Conservation (phyloP, 1,139 yeast species). For the Candida pseudocylindracea region DNA sequence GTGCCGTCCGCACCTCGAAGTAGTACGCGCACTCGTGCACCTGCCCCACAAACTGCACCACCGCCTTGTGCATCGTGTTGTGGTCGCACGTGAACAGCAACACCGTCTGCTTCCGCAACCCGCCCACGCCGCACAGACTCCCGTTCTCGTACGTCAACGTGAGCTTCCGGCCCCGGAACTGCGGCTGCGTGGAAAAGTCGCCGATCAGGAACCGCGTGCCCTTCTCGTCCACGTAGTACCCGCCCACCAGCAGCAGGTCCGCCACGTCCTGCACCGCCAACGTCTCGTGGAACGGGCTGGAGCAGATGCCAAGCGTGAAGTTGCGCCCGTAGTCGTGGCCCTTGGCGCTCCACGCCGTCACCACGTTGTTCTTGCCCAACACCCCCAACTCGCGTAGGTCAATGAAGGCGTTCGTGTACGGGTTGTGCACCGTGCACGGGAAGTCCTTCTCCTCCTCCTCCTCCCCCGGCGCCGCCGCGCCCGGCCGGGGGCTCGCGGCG, state of each 20-base stretch:
- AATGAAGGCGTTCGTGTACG: conserved; percentile 20
- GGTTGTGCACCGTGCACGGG: too few species aligned
- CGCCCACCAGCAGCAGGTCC: conserved; percentile 38
- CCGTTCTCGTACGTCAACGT: conserved; percentile 55
- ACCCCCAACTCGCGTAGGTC: conserved; percentile 25
- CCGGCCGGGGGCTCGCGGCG: too few species aligned
- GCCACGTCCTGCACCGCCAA: conserved; percentile 5
- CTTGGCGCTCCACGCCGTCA: conserved; percentile 39
- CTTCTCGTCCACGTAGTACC: conserved; percentile 34
- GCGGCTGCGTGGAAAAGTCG: conserved; percentile 31
- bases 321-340: conserved; percentile 56
- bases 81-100: conserved; percentile 65
- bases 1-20: conserved; percentile 70
- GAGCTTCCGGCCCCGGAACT: conserved; percentile 48
- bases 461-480: too few species aligned
- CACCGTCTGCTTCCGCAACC: conserved; percentile 35
- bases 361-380: conserved; percentile 16
- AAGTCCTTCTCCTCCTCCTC: too few species aligned
- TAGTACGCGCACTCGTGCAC: conserved; percentile 60
- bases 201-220: conserved; percentile 44
- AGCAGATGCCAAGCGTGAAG: conserved; percentile 64
- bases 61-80: conserved; percentile 44
- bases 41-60: conserved; percentile 48
- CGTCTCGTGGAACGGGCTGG: conserved; percentile 9
- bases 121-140: conserved; percentile 30